Base-by-base conservation (phyloP, 331 rosid species). In the Acacia pycnantha region DNA sequence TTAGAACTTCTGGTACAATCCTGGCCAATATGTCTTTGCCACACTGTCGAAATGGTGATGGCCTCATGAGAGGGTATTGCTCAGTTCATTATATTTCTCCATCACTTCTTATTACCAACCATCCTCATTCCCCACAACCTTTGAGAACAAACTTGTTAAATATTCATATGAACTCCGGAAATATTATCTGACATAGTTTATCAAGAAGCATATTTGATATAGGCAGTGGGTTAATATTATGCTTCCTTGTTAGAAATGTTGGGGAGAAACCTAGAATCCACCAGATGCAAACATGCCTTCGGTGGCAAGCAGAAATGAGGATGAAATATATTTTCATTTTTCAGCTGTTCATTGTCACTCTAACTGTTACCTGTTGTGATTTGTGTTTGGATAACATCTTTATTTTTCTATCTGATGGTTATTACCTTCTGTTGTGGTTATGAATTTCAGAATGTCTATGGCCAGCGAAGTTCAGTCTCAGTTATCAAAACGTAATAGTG, bases 401-500 rank as follows among this genome's bases (percentile, higher is more conserved):
- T 58, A n/a, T 26, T 14, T 3, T 76, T 82, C 76, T 18, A 14
- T 85, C 82, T 61, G 81, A 61, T 41, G 24, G 67, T 79, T 87
- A 73, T 79, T 48, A 66, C 79, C 65, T 79, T 76, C 66, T 41
- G 27, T 80, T 64, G 21, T 72, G 78, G 79, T 67, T 73, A 79
- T 79, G 93, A 75, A 76, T 87, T 73, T 78, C 91, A 95, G 99
- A 85, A 95, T 95, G 99, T 98, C 94, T 78, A 93, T 95, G 97
- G 88, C 95, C 71, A 95, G 98, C 62, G 88, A 94, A 86, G 86
- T 92, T 74, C 92, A 95, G 89, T 91, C 99, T 76, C 89, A 87
- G 85, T 81, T 95, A 82, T 95, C 99, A 77, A 95, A 90, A 86
- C 86, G 81, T 67, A 88, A 88, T 78, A 80, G 84, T 67, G 85